A percentile compares a stretch with the other conserved stretches of the same genome.
Conservation (phyloP, 2,329 filamentous ascomycete species). For the Aspergillus bombycis region DNA sequence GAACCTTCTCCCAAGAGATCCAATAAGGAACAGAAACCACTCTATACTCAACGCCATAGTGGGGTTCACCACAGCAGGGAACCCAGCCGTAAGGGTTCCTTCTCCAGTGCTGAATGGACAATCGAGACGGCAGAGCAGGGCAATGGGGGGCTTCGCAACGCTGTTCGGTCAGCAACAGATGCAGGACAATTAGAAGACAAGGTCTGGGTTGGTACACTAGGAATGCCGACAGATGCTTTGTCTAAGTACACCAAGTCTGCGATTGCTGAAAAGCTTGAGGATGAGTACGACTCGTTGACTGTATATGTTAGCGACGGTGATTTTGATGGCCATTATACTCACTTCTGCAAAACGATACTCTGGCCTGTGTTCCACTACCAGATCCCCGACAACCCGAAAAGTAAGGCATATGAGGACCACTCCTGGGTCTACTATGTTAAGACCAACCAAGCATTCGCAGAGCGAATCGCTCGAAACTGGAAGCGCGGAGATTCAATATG, state of each 20-base stretch:
- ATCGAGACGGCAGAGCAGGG: constrained; percentile 86
- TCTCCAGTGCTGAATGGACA: constrained; percentile 78
- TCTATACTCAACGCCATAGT: constrained; percentile 11
- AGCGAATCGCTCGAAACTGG: constrained; percentile 87
- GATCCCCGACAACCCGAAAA: constrained; percentile 96
- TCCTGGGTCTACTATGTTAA: constrained; percentile 95
- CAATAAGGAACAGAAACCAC: constrained; percentile 15
- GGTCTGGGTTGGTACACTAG: constrained; percentile 89
- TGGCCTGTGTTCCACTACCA: constrained; percentile 99
- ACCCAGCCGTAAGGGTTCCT: constrained; percentile 66
- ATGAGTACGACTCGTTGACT: constrained; percentile 78
- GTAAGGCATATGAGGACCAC: constrained; percentile 96
- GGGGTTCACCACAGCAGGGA: constrained; percentile 15
- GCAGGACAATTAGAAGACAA: constrained; percentile 72
- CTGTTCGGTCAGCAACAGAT: constrained; percentile 75
- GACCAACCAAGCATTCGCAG: constrained; percentile 89
- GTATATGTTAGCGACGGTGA: constrained; percentile 90
- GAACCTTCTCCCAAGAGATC: constrained; percentile 26
- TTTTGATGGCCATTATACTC: constrained; percentile 90
- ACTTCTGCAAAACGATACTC: constrained; percentile 96
- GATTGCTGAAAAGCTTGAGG: constrained; percentile 79
- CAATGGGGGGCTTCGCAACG: constrained; percentile 89
- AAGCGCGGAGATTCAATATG: constrained; percentile 91
- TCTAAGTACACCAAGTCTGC: constrained; percentile 75
- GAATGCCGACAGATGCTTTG: constrained; percentile 89